phyloP scores from a whole-genome alignment of 2,329 filamentous ascomycete species.

The Neofusicoccum cordaticola region DNA sequence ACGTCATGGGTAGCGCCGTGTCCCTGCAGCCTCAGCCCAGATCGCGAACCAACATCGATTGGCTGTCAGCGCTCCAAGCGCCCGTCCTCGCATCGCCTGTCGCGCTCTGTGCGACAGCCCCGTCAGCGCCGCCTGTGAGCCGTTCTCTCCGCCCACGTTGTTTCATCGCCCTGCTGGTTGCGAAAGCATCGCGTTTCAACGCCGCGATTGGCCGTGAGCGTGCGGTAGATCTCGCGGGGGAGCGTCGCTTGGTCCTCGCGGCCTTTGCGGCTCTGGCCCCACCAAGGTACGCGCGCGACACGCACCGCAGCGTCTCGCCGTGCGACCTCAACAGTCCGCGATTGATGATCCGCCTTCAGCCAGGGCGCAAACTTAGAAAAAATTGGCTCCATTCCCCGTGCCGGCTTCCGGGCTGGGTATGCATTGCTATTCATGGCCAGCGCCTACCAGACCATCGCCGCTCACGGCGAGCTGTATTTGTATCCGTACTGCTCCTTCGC shows the following conservation, averaged over 20 bases:
- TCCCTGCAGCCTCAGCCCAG: conserved; percentile 11
- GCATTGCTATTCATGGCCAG: conserved; percentile 2
- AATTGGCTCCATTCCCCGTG: neutral
- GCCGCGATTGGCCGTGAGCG: neutral
- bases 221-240: neutral
- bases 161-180: conserved; percentile 9
- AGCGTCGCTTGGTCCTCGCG: neutral
- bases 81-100: neutral
- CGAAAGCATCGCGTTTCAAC: conserved; percentile 1
- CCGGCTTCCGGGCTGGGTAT: neutral
- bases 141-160: neutral
- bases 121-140: neutral
- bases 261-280: conserved; percentile 7
- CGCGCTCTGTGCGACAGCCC: neutral
- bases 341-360: neutral
- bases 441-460: neutral
- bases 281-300: conserved; percentile 1
- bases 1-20: conserved; percentile 5
- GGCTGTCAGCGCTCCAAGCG: neutral
- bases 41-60: neutral
- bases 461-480: conserved; percentile 36
- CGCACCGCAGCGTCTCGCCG: conserved; percentile 4
- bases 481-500: conserved; percentile 48
- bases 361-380: neutral
- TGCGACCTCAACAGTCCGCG: neutral